Evolutionary conservation across 148 eudicot species (phyloP), one percentile per base, ranked within the genome.

Genomic region (Fagopyrum tataricum): DNA sequence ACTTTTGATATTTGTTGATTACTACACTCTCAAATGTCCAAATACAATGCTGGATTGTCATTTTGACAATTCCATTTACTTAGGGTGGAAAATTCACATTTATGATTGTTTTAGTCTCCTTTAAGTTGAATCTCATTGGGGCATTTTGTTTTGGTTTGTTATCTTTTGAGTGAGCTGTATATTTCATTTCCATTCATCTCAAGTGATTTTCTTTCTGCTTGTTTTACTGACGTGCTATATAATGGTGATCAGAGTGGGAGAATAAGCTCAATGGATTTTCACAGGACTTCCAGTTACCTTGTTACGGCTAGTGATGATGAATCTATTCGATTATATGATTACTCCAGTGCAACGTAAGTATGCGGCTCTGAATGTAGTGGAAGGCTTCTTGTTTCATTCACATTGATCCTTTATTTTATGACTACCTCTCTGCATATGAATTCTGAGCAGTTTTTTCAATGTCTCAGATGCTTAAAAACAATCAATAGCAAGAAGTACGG

Each of bases 221-320:
- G 2, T 37, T 37, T 64, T 37, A 5, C 69, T 64, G 17, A 15
- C 20, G 20, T 64, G 67, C 18, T 69, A 44, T 9, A 31, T 51
- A 41, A 53, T 78, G 71, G 67, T 75, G 55, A 44, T 70, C 88
- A 95, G 98, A 92, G 85, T 85, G 91, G 99, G 68, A 86, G 99
- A 81, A 95, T 95, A 67, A 95, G 99, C 78, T 95, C 99, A 31
- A 87, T 95, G 96, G 99, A 95, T 84, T 95, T 95, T 78, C 99
- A 95, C 68, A 88, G 79, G 86, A 77, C 86, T 23, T 92, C 97
- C 42, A 92, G 75, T 81, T 95, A 80, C 83, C 78, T 95, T 80
- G 99, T 95, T 47, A 95, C 99, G 46, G 99, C 99, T 23, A 90
- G 97, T 81, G 96, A 90, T 84, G 99, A 95, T 82, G 99, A 92